Conservation (phyloP, 257 asterid genomes). For the Coffea canephora region DNA sequence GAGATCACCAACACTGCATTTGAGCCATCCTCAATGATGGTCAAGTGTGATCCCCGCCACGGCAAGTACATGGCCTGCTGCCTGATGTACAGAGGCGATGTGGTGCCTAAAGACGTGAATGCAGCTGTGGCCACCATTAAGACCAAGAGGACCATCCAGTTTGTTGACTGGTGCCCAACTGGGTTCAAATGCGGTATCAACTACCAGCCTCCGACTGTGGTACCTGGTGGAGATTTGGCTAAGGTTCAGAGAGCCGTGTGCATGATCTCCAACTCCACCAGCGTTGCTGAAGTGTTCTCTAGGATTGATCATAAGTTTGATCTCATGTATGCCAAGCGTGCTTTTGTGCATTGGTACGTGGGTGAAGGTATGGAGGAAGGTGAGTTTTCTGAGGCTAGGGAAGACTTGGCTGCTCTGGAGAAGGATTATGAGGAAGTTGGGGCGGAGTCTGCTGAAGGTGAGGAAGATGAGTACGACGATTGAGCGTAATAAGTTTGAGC, state of each 20-base stretch:
- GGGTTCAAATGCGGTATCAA: conserved; percentile 96
- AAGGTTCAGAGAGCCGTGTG: conserved; percentile 98
- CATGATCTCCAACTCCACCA: conserved; percentile 93
- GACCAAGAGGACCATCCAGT: conserved; percentile 94
- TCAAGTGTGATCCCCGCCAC: conserved; percentile 89
- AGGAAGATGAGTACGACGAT: conserved; percentile 73
- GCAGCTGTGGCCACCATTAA: conserved; percentile 97
- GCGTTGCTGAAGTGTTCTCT: conserved; percentile 96
- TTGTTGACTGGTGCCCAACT: conserved; percentile 98
- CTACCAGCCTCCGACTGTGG: conserved; percentile 97
- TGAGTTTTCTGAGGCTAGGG: conserved; percentile 93
- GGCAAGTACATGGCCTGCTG: conserved; percentile 99
- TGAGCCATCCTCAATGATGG: conserved; percentile 99
- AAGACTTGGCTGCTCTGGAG: conserved; percentile 97
- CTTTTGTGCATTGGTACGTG: conserved; percentile 93
- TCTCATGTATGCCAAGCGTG: conserved; percentile 89
- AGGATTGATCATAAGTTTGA: conserved; percentile 93
- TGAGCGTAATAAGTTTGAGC: conserved; percentile 12
- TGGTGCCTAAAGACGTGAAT: conserved; percentile 90
- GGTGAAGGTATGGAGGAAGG: conserved; percentile 99
- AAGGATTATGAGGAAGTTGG: conserved; percentile 96
- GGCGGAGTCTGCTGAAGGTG: conserved; percentile 88
- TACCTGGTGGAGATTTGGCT: conserved; percentile 92
- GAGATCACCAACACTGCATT: conserved; percentile 95
- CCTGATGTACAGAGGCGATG: conserved; percentile 94